These are phyloP conservation scores for Termitomyces sp. DNA, from an alignment of 768 basidiomycete species.

Conservation along the genomic window DNA sequence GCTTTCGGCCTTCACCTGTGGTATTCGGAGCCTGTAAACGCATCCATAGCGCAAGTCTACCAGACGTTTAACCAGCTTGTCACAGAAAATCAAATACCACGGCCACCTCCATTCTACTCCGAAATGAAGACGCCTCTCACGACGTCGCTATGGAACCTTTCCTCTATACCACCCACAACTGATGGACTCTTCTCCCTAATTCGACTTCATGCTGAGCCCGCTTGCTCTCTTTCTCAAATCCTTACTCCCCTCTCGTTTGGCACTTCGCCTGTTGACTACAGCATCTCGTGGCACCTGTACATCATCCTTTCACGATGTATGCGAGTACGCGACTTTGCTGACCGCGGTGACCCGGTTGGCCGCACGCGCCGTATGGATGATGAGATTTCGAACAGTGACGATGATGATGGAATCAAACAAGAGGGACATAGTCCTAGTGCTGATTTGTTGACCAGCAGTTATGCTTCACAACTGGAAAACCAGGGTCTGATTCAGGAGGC, in stretches of 20 bases:
- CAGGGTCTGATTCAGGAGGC: conserved; percentile 82
- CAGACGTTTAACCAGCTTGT: conserved; percentile 50
- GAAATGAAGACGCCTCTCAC: conserved; percentile 14
- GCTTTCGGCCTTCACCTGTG: conserved; percentile 89
- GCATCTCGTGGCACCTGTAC: conserved; percentile 92
- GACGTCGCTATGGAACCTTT: conserved; percentile 38
- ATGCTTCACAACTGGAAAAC: conserved; percentile 84
- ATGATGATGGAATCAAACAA: conserved; percentile 40
- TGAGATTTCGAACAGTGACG: conserved; percentile 24
- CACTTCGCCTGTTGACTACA: conserved; percentile 72
- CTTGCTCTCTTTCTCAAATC: conserved; percentile 63
- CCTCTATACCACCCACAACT: conserved; percentile 37
- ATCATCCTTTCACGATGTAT: conserved; percentile 82
- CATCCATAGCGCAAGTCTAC: conserved; percentile 69
- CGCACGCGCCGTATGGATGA: conserved; percentile 28
- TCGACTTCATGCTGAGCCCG: conserved; percentile 70
- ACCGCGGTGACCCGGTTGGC: conserved; percentile 55
- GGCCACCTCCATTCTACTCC: conserved; percentile 58
- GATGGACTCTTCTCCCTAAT: conserved; percentile 86
- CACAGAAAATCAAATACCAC: conserved; percentile 38
- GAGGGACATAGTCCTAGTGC: conserved; percentile 68
- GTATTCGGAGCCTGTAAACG: conserved; percentile 75
- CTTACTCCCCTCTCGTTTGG: conserved; percentile 75
- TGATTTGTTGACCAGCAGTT: conserved; percentile 78
- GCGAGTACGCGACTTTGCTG: conserved; percentile 83